Evolutionary conservation across 2,329 filamentous ascomycete species (phyloP).

Genomic region (Trichoderma afroharzianum): DNA sequence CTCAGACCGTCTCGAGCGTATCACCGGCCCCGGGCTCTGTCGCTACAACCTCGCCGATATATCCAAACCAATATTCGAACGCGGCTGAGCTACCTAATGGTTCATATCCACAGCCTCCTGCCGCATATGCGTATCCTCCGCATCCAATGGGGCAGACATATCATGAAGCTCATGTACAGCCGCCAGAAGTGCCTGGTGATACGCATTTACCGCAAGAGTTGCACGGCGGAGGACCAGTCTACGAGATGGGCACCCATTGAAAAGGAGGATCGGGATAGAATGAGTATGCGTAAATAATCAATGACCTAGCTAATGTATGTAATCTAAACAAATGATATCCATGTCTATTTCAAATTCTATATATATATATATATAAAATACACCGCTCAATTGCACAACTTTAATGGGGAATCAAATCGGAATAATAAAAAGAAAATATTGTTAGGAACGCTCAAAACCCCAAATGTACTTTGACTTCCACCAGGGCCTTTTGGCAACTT

Average conservation of each 20-base stretch:
- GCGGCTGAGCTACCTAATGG: not conserved
- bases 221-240: not conserved
- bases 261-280: not conserved
- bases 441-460: not conserved
- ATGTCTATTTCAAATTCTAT: not conserved
- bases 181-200: slow-evolving; percentile 1
- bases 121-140: not conserved
- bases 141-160: not conserved
- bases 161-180: not conserved
- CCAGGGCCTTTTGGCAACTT: slow-evolving; percentile 25
- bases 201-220: slow-evolving; percentile 10
- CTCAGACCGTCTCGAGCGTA: not conserved
- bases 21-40: not conserved
- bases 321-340: slow-evolving; percentile 6
- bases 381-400: not conserved
- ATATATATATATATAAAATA: not conserved
- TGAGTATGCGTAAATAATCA: not conserved
- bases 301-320: not conserved
- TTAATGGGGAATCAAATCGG: not conserved
- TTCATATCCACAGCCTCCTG: not conserved
- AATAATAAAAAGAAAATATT: not conserved
- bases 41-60: not conserved
- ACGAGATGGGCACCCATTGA: slow-evolving; percentile 3
- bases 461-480: slow-evolving; percentile 20
- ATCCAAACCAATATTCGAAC: not conserved